These are phyloP conservation scores for Penicillium rolfsii DNA, from an alignment of 2,329 filamentous ascomycete species.

Conservation along the genomic window DNA sequence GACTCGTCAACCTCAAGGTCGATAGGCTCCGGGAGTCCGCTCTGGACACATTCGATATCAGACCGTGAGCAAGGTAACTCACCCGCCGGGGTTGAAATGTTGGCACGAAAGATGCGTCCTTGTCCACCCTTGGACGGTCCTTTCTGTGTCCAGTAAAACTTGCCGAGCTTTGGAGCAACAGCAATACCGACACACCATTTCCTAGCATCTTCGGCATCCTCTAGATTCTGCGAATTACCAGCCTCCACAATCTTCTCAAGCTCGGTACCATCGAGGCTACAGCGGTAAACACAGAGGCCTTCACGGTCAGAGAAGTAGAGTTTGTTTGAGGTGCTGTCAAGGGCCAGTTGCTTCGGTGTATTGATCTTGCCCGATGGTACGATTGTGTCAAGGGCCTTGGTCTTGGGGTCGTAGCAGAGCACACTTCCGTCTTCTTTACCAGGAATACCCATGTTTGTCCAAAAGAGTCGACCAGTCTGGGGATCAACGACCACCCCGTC, in stretches of 20 bases:
- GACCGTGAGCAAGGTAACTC: slow-evolving; percentile 39
- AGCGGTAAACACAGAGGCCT: slow-evolving; percentile 43
- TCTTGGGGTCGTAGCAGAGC: background rate
- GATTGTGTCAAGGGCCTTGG: slow-evolving; percentile 34
- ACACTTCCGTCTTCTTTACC: slow-evolving; percentile 48
- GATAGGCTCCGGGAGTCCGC: slow-evolving; percentile 58
- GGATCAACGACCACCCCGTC: slow-evolving; percentile 52
- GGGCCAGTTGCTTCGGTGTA: slow-evolving; percentile 53
- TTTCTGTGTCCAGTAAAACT: slow-evolving; percentile 66
- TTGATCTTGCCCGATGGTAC: slow-evolving; percentile 51
- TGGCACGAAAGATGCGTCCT: slow-evolving; percentile 60
- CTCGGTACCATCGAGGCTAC: slow-evolving; percentile 39
- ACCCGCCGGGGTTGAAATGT: slow-evolving; percentile 45
- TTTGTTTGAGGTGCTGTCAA: slow-evolving; percentile 33
- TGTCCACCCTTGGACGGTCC: slow-evolving; percentile 55
- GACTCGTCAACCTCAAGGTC: slow-evolving; percentile 59
- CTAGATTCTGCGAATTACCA: background rate
- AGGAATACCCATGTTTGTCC: slow-evolving; percentile 56
- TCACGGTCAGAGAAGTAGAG: slow-evolving; percentile 53
- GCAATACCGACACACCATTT: slow-evolving; percentile 62
- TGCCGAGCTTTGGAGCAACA: slow-evolving; percentile 48
- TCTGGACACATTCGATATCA: slow-evolving; percentile 51
- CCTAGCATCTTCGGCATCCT: background rate
- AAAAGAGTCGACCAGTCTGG: slow-evolving; percentile 48
- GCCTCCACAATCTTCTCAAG: slow-evolving; percentile 11